Evolutionary conservation across 192 early-diverging fungal genomes (phyloP), one percentile per base, ranked within the genome.

Genomic region (Coemansia sp.): DNA sequence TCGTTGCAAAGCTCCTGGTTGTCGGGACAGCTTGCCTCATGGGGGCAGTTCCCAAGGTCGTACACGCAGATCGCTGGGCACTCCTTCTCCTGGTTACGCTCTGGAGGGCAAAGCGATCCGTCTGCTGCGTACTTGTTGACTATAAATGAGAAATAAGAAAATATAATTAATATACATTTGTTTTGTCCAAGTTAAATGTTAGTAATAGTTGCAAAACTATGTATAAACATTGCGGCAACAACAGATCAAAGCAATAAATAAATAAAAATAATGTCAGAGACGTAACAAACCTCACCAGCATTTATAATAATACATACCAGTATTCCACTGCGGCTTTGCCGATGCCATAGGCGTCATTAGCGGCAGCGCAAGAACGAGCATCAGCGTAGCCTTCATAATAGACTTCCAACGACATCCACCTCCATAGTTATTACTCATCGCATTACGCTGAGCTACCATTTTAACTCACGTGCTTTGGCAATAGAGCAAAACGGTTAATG

Each of bases 91-190:
- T 54, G 15, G 16, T 69, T 26, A 19, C 36, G 39, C n/a, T 42
- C 36, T 3, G 67, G 66, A 5, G 73, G 73, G 47, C 73, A 74
- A 19, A 66, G 51, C 7, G 37, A 32, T 16, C 73, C 67, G 41
- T 74, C 45, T 10, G 66, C 66, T 5, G 19, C 63, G 61, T 65
- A 68, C 62, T 69, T 68, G 73, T 74, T 74, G 12, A 85, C 85
- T 85, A 74, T 1, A 41, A 7, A n/a, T 59, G n/a, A 32, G 2
- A 4, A 40, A n/a, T 46, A 66, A 62, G 22, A 65, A 56, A 8
- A 16, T 16, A 9, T 19, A 67, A 52, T 67, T 26, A 26, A 26
- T 26, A 26, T 26, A 3, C 40, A 12, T 32, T 39, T 41, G 12
- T 13, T 26, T 56, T 66, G 47, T 12, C 2, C 4, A n/a, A 49